These are phyloP conservation scores for Phialocephala sp. DNA, from an alignment of 2,329 filamentous ascomycete species.

Conservation along the genomic window DNA sequence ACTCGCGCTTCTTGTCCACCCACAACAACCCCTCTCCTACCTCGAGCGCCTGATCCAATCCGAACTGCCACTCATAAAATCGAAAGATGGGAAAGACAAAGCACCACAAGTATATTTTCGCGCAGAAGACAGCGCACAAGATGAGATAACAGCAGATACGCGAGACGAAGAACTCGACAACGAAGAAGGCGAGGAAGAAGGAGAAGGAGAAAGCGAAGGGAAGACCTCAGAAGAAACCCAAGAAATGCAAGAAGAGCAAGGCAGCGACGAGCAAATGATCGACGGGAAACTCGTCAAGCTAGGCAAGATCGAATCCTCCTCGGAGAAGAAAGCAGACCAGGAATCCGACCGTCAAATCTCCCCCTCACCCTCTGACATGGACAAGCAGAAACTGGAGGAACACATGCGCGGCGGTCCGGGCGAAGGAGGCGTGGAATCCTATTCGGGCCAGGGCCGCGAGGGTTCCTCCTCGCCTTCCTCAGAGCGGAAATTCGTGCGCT, in stretches of 20 bases:
- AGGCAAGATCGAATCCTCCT: conserved; percentile 39
- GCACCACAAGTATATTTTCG: conserved; percentile 79
- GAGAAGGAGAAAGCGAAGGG: conserved; percentile 26
- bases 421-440: conserved; percentile 69
- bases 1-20: conserved; percentile 83
- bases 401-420: conserved; percentile 53
- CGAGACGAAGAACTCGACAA: conserved; percentile 44
- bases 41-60: conserved; percentile 88
- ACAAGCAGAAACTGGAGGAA: conserved; percentile 38
- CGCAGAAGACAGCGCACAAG: conserved; percentile 74
- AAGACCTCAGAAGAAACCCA: conserved; percentile 7
- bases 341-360: conserved; percentile 23
- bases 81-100: conserved; percentile 68
- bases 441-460: conserved; percentile 73
- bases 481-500: conserved; percentile 74
- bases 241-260: conserved; percentile 46
- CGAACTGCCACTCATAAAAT: conserved; percentile 71
- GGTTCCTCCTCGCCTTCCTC: conserved; percentile 27
- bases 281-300: conserved; percentile 50
- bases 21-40: conserved; percentile 89
- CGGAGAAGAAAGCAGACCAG: conserved; percentile 37
- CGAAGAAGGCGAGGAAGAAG: conserved; percentile 43
- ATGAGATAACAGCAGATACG: conserved; percentile 51
- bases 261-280: conserved; percentile 55
- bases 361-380: not conserved